Evolutionary conservation across 257 asterid species (phyloP).

Genomic region (Anisodus tanguticus): DNA sequence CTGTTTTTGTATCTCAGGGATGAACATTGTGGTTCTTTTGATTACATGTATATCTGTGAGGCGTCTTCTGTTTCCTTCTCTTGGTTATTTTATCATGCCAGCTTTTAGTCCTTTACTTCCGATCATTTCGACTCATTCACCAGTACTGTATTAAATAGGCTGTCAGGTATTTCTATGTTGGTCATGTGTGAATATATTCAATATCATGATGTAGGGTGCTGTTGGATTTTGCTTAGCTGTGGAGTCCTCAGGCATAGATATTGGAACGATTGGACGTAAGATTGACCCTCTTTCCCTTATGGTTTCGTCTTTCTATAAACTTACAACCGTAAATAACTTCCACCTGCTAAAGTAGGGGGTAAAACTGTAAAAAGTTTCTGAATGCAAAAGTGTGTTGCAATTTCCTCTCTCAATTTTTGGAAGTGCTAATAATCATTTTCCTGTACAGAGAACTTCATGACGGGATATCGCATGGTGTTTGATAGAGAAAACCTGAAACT

Average conservation of each 20-base stretch:
- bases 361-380: not conserved
- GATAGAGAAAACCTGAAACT: constrained; percentile 75
- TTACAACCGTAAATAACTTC: constrained; percentile 4
- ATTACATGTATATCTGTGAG: not conserved
- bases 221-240: constrained; percentile 87
- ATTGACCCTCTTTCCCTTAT: constrained; percentile 23
- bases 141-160: not conserved
- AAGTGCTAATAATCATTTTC: not conserved
- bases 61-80: not conserved
- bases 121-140: not conserved
- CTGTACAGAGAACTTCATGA: constrained; percentile 90
- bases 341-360: not conserved
- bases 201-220: constrained; percentile 69
- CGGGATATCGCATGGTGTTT: constrained; percentile 77
- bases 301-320: not conserved
- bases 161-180: not conserved
- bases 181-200: constrained; percentile 31
- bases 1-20: constrained; percentile 29
- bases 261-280: constrained; percentile 94
- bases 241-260: constrained; percentile 55
- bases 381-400: constrained; percentile 16
- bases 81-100: not conserved
- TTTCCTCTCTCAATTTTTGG: not conserved
- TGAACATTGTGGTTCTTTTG: not conserved
- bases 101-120: not conserved